Evolutionary conservation across 441 rosid genomes (phyloP).

Genomic region (Codiaeum variegatum): DNA sequence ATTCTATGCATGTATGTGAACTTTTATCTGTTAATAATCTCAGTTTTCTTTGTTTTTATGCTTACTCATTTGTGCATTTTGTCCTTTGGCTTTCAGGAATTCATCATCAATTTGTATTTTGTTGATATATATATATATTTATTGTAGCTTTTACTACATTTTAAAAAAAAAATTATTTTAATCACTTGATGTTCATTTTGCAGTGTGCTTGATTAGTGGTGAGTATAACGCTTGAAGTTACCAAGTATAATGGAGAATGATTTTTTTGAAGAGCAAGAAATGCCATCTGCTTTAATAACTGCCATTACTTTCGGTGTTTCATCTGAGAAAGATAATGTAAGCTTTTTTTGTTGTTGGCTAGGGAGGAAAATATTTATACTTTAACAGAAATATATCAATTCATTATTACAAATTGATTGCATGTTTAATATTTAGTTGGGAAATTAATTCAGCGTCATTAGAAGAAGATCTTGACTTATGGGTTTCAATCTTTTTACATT

Average conservation of each 20-base stretch:
- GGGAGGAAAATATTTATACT: neutral
- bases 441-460: neutral
- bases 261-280: constrained; percentile 37
- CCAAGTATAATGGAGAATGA: constrained; percentile 42
- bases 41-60: too few relatives aligned
- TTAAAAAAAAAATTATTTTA: neutral
- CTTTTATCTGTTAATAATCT: too few relatives aligned
- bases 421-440: neutral
- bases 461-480: neutral
- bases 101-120: too few relatives aligned
- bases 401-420: neutral
- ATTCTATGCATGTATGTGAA: too few relatives aligned
- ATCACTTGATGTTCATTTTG: constrained; percentile 9
- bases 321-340: constrained; percentile 53
- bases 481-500: neutral
- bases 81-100: neutral
- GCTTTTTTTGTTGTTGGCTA: constrained; percentile 6
- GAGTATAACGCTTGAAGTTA: constrained; percentile 17
- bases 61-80: too few relatives aligned
- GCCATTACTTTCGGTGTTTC: constrained; percentile 54
- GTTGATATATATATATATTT: neutral
- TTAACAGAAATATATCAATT: neutral
- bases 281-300: constrained; percentile 46
- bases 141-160: neutral
- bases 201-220: constrained; percentile 26